These are phyloP conservation scores for Mortierella sp. DNA, from an alignment of 371 early-diverging fungal species.

Conservation along the genomic window DNA sequence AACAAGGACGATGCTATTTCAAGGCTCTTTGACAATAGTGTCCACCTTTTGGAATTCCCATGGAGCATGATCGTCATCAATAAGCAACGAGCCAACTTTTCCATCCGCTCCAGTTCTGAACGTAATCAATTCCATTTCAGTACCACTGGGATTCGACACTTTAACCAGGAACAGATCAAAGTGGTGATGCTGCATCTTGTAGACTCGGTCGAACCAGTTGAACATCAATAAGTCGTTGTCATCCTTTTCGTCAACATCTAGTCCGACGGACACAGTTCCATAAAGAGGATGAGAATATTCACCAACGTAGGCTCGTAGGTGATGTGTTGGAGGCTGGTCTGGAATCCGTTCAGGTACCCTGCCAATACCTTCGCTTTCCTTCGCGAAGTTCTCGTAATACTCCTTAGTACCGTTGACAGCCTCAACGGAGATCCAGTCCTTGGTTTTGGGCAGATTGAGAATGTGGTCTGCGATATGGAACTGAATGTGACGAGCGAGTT, in stretches of 20 bases:
- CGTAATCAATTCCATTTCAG: background rate
- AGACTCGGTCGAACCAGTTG: background rate
- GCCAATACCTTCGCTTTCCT: background rate
- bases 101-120: background rate
- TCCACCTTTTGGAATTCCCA: no score
- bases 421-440: constrained; percentile 9
- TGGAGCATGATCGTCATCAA: no score
- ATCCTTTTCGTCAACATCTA: background rate
- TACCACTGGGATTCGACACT: background rate
- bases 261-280: background rate
- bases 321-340: constrained; percentile 2
- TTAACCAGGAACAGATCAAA: constrained; percentile 3
- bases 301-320: constrained; percentile 5
- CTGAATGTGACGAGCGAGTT: background rate
- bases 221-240: background rate
- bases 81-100: background rate
- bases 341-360: constrained; percentile 6
- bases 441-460: constrained; percentile 4
- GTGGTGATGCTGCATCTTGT: constrained; percentile 9
- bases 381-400: background rate
- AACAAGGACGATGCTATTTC: no score
- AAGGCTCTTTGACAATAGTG: no score
- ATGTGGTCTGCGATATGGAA: constrained; percentile 21
- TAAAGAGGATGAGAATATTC: constrained; percentile 1
- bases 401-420: constrained; percentile 4